These are phyloP conservation scores for Rhodotorula sp. DNA, from an alignment of 1,284 basidiomycete genomes.

Conservation along the genomic window DNA sequence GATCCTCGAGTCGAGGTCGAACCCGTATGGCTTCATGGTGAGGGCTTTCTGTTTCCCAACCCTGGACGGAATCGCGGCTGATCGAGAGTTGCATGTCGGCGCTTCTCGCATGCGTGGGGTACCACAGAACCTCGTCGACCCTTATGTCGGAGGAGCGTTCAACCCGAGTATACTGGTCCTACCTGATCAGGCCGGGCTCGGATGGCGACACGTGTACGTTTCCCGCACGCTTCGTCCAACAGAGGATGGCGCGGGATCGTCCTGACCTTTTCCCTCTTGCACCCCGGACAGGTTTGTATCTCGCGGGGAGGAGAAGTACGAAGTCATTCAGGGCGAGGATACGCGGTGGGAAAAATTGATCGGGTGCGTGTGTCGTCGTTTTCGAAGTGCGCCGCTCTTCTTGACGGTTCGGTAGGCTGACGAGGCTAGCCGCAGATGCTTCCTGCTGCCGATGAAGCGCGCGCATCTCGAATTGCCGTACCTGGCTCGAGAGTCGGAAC, in stretches of 20 bases:
- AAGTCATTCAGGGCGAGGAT: constrained; percentile 33
- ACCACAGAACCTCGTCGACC: constrained; percentile 25
- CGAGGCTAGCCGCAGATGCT: constrained; percentile 18
- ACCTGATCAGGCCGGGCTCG: constrained; percentile 21
- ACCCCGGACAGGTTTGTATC: constrained; percentile 15
- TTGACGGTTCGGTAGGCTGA: too few species aligned
- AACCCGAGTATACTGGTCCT: constrained; percentile 28
- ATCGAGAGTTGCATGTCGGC: background rate
- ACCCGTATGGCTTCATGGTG: constrained; percentile 36
- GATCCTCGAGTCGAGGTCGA: constrained; percentile 23
- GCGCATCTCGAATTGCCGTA: constrained; percentile 29
- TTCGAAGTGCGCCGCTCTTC: too few species aligned
- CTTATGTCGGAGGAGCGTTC: constrained; percentile 29
- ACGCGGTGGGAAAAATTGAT: constrained; percentile 27
- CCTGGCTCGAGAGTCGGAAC: constrained; percentile 31
- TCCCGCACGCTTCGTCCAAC: too few species aligned
- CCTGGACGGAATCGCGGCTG: too few species aligned
- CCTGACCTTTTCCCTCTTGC: background rate
- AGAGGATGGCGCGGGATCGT: too few species aligned
- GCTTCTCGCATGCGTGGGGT: too few species aligned
- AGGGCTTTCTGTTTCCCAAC: background rate
- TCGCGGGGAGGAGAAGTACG: constrained; percentile 30
- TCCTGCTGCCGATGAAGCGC: constrained; percentile 27
- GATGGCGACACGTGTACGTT: constrained; percentile 14
- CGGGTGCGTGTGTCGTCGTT: background rate